Conservation (phyloP, 306 rosid genomes). For the Ziziphus jujuba region DNA sequence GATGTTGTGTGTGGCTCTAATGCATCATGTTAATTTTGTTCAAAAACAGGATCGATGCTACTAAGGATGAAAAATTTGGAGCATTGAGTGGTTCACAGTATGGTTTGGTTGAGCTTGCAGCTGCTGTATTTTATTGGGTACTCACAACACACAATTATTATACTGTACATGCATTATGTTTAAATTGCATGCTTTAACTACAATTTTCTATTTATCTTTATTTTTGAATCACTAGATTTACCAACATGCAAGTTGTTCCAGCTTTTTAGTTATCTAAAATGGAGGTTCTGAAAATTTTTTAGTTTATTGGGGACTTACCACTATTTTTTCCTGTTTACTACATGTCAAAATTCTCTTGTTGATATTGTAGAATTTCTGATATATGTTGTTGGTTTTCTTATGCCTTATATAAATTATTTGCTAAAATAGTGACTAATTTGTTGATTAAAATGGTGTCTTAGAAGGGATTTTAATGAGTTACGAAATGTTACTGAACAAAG, state of each 20-base stretch:
- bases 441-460: too few species aligned
- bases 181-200: background rate
- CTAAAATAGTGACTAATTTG: too few species aligned
- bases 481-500: too few species aligned
- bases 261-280: background rate
- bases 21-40: conserved; percentile 21
- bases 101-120: conserved; percentile 84
- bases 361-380: conserved; percentile 3
- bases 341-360: conserved; percentile 14
- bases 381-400: conserved; percentile 10
- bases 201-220: background rate
- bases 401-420: too few species aligned
- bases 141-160: conserved; percentile 12
- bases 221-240: background rate
- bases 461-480: too few species aligned
- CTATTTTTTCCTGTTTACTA: background rate
- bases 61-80: conserved; percentile 83
- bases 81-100: conserved; percentile 64
- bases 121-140: conserved; percentile 76
- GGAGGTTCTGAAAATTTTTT: background rate
- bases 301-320: background rate
- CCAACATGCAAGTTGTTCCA: background rate
- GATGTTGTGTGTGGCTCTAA: conserved; percentile 21
- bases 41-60: conserved; percentile 64
- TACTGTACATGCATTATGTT: background rate